Percentiles rank a stretch among this genome's conserved stretches.
Conservation (phyloP, 495 filamentous ascomycete species). For the Lindgomyces ingoldianus region DNA sequence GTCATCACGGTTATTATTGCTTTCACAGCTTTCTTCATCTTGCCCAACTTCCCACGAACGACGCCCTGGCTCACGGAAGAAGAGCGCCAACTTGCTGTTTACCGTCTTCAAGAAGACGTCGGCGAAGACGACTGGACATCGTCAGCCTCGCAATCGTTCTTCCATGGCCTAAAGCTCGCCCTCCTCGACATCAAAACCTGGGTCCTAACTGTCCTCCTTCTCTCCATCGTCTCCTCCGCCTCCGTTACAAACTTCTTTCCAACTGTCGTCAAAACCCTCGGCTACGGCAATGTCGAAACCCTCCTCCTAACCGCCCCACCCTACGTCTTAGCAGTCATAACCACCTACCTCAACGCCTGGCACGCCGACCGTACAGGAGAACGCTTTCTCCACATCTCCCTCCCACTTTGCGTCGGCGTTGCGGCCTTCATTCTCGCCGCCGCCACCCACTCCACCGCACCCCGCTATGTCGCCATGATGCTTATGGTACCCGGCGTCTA, state of each 20-base stretch:
- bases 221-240: constrained; percentile 69
- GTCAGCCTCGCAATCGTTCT: constrained; percentile 58
- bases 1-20: constrained; percentile 57
- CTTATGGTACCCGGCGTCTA: constrained; percentile 71
- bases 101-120: constrained; percentile 75
- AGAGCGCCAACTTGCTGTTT: constrained; percentile 66
- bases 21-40: constrained; percentile 57
- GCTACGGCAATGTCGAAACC: constrained; percentile 65
- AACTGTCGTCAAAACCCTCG: constrained; percentile 74
- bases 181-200: constrained; percentile 72
- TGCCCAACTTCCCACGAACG: constrained; percentile 80
- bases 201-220: constrained; percentile 66
- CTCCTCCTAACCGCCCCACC: constrained; percentile 74
- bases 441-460: constrained; percentile 60
- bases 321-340: constrained; percentile 62
- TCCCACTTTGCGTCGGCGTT: constrained; percentile 69
- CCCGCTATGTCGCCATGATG: constrained; percentile 82
- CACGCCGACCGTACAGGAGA: constrained; percentile 79
- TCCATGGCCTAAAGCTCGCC: constrained; percentile 69
- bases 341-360: constrained; percentile 70
- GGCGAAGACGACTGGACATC: constrained; percentile 67
- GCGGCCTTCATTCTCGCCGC: constrained; percentile 76
- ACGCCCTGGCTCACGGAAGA: constrained; percentile 71
- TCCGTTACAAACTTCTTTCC: constrained; percentile 91
- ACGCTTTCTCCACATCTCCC: constrained; percentile 72